Conservation (phyloP, 176 grass and related monocot species). For the Phyllostachys edulis region DNA sequence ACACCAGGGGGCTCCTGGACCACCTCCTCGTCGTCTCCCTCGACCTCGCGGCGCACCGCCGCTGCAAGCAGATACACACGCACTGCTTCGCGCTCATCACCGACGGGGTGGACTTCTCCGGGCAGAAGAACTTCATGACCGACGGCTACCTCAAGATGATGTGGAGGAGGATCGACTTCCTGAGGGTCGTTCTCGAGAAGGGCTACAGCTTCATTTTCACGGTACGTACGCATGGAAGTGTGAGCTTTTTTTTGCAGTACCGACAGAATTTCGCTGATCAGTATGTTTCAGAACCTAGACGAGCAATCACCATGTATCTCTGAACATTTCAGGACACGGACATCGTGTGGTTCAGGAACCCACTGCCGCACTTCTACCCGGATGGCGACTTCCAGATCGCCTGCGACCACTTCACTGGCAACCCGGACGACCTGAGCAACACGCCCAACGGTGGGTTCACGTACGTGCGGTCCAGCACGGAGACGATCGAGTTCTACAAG, state of each 20-base stretch:
- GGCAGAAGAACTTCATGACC: slow-evolving; percentile 57
- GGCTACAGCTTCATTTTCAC: slow-evolving; percentile 86
- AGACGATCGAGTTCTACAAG: slow-evolving; percentile 48
- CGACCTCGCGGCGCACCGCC: slow-evolving; percentile 46
- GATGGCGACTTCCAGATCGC: slow-evolving; percentile 58
- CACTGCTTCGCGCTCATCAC: slow-evolving; percentile 57
- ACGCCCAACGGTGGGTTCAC: slow-evolving; percentile 56
- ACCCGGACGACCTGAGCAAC: slow-evolving; percentile 46
- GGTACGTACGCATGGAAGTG: slow-evolving; percentile 33
- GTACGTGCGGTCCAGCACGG: slow-evolving; percentile 43
- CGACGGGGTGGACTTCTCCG: slow-evolving; percentile 54
- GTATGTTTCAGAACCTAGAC: background rate
- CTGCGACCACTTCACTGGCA: slow-evolving; percentile 59
- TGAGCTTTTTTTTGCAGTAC: background rate
- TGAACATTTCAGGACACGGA: slow-evolving; percentile 54
- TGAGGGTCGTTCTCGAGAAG: slow-evolving; percentile 55
- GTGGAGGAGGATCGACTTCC: slow-evolving; percentile 61
- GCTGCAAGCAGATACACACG: slow-evolving; percentile 50
- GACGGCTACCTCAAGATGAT: slow-evolving; percentile 70
- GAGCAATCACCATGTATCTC: background rate
- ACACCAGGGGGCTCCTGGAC: slow-evolving; percentile 51
- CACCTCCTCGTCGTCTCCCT: slow-evolving; percentile 69
- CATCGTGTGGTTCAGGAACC: slow-evolving; percentile 69
- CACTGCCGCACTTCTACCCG: slow-evolving; percentile 40
- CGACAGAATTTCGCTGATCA: background rate